Base-by-base conservation (phyloP, 805 yeast species). In the Wickerhamomyces rabaulensis region DNA sequence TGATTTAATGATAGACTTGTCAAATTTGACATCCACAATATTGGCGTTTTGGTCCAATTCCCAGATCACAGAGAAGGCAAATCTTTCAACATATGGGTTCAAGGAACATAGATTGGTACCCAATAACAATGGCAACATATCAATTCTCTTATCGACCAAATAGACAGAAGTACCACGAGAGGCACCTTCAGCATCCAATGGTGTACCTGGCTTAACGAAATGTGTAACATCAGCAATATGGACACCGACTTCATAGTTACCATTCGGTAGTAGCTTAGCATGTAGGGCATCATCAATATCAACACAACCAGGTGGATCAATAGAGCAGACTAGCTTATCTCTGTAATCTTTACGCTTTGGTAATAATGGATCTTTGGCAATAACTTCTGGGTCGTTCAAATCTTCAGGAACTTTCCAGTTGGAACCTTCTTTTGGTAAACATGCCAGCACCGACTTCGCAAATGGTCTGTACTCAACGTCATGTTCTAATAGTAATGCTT, bases 221-320 rank as follows among this genome's bases (percentile, higher is more conserved):
- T 94, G 96, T 1, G 98, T 88, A 26, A 94, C 99, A 68, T 94
- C 99, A 9, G 99, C 99, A 70, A 94, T 94, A 62, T 94, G 99
- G 26, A 94, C 99, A 61, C 99, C 99, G 47, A 94, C 96, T 64
- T 94, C 96, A 72, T 79, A 90, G 63, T 92, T 88, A 0, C 99
- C 99, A 64, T 94, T 94, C 2, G 96, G 90, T 42, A 94, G 74
- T 45, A 64, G 63, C 52, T 76, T 71, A 0, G 98, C 98, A 62
- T 94, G 99, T 42, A 94, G 72, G 1, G 99, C 99, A 71, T 94
- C 97, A 71, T 94, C 99, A 59, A 94, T 94, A 79, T 94, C 99
- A 54, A 91, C 97, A 80, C 98, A 92, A 26, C 86, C 84, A 2
- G 97, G 97, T 9, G 99, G 99, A 73, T 94, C 99, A 56, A 94